A percentile compares a stretch with the other conserved stretches of the same genome.
Evolutionary conservation across 495 filamentous ascomycete genomes (phyloP).

Genomic region (Saxophila tyrrhenica): DNA sequence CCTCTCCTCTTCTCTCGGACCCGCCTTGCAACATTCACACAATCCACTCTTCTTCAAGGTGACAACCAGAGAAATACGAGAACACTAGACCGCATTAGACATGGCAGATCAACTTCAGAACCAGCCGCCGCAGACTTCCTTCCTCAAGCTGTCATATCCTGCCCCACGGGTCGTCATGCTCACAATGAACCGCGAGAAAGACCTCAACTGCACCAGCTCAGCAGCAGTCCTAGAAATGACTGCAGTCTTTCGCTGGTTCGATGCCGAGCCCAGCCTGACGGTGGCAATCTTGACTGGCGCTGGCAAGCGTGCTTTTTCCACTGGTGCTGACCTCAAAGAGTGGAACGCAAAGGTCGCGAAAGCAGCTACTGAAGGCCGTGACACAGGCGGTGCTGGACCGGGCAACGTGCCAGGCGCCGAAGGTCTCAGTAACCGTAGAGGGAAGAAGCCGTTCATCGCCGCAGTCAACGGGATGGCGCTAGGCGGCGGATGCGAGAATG

Average conservation of each 20-base stretch:
- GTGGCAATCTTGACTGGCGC: conserved; percentile 48
- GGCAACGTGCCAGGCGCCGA: conserved; percentile 25
- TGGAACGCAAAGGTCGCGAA: conserved; percentile 2
- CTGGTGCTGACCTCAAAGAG: conserved; percentile 43
- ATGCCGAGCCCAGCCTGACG: conserved; percentile 41
- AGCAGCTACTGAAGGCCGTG: not conserved
- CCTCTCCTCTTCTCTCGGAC: too few relatives aligned
- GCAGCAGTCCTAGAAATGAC: conserved; percentile 40
- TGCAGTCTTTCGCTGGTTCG: conserved; percentile 45
- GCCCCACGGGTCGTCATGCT: conserved; percentile 43
- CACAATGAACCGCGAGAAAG: conserved; percentile 46
- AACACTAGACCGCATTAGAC: not conserved
- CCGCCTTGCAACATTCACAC: too few relatives aligned
- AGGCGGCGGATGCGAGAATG: conserved; percentile 66
- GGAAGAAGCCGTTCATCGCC: conserved; percentile 56
- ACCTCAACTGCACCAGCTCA: conserved; percentile 47
- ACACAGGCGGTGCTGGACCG: conserved; percentile 21
- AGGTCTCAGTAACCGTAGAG: conserved; percentile 29
- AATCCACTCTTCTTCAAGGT: too few relatives aligned
- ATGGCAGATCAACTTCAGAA: not conserved
- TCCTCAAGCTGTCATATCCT: conserved; percentile 40
- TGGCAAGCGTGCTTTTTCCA: conserved; percentile 42
- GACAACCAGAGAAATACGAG: not conserved
- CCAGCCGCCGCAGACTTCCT: not conserved
- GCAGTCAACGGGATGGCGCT: conserved; percentile 67